Evolutionary conservation across 2,329 filamentous ascomycete genomes (phyloP), one percentile per base, ranked within the genome.

Genomic region (Alternaria arborescens): DNA sequence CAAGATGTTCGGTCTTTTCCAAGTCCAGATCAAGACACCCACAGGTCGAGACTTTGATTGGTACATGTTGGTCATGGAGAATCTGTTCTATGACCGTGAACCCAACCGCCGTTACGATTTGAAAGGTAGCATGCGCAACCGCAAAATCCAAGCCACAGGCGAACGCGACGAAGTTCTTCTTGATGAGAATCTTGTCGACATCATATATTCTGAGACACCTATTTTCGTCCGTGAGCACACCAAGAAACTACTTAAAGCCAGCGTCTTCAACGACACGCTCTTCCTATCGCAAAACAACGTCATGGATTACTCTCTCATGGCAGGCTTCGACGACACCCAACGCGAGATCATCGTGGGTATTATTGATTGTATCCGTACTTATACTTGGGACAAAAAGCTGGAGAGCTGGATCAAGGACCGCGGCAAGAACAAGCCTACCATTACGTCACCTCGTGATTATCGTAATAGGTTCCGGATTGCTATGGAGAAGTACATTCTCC

Each of bases 331-430:
- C 72, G 95, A 97, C 77, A 85, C 86, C 38, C 87, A 89, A 65
- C 94, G 94, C 72, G 94, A 99, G 80, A 87, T 99, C 14, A 93
- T 98, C 14, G 94, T 99, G 2, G 95, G 95, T 5, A 98, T 99
- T 72, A 98, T 99, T 66, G 79, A 99, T 78, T 98, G 95, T 77
- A 98, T 99, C 68, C 89, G 95, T 56, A 99, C 95, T 0, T 99
- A 98, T 77, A 99, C 95, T 0, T 99, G 95, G 93, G 95, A 99
- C 82, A 99, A 99, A 85, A 97, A 97, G 77, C 87, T 99, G n/a
- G 95, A 99, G 82, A 95, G 91, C 55, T 99, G 95, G 95, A 97
- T 99, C 85, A 99, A 99, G 80, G 94, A 98, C 75, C 91, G 94
- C 40, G 95, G 96, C 72, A 89, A 89, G 78, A 90, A 89, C 70